Base-by-base conservation (phyloP, 1,284 basidiomycete species). In the Chalciporus piperatoides region DNA sequence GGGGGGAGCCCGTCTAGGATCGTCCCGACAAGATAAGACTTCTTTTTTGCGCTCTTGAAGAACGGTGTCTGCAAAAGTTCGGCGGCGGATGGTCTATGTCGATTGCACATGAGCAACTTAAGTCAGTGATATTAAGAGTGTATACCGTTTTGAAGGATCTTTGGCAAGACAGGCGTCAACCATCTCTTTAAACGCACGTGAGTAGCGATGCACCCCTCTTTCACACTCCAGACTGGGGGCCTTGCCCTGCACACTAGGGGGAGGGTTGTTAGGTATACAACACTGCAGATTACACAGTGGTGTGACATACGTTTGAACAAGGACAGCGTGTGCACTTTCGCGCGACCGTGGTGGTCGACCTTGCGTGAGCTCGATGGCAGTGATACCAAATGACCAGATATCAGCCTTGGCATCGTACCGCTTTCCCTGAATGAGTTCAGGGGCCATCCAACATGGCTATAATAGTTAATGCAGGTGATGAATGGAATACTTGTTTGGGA, bases 361-460 rank as follows among this genome's bases (percentile, higher is more conserved):
- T 59, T 89, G 86, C 0, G 87, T 77, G 19, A 95, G 75, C 65
- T 95, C 92, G 36, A 94, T 74, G 6, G 92, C 90, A 12, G 90
- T 93, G 56, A 95, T 92, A 23, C 90, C 92, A 63, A 94, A 91
- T 38, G 87, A 91, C 91, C 91, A 95, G 53, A 95, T 92, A 62
- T 94, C 92, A 38, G 91, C 90, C 59, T 83, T 84, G 17, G 81
- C 81, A 62, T 92, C 91, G 65, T 95, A 95, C 55, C 84, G 82
- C 56, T 80, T 82, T 46, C 90, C 85, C 58, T 87, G 81, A 41
- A 95, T 90, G 23, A 95, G 79, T 59, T 95, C 92, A 2, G 92
- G 92, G 0, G 92, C 90, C 92, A 95, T 95, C 90, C 91, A 95
- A 62, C 89, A 92, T 1, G 92, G 92, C 80, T 86, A 36, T 52